phyloP scores from a whole-genome alignment of 2,329 filamentous ascomycete species.

The Hypomyces rosellus region DNA sequence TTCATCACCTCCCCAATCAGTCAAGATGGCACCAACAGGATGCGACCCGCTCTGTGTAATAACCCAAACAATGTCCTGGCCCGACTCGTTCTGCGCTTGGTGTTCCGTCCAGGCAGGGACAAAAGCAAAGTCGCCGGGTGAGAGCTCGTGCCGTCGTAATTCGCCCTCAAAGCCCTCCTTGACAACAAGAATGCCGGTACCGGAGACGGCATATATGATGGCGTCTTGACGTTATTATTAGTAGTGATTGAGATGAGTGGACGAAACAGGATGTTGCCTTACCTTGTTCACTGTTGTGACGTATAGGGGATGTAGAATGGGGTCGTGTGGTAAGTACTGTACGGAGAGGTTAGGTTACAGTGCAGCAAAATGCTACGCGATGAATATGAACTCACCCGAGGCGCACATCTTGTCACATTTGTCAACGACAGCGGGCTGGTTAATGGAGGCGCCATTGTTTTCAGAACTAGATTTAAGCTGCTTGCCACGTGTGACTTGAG shows the following conservation, averaged over 20 bases:
- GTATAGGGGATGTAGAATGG: slow-evolving; percentile 54
- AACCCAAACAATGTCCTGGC: slow-evolving; percentile 57
- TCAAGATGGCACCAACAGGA: slow-evolving; percentile 56
- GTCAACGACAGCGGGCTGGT: slow-evolving; percentile 53
- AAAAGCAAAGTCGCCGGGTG: slow-evolving; percentile 61
- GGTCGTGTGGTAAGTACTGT: slow-evolving; percentile 58
- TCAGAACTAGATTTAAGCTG: slow-evolving; percentile 35
- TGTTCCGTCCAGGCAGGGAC: slow-evolving; percentile 66
- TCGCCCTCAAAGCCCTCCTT: slow-evolving; percentile 46
- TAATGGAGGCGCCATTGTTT: slow-evolving; percentile 25
- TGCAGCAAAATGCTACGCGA: slow-evolving; percentile 2
- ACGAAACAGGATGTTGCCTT: slow-evolving; percentile 15
- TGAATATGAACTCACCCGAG: slow-evolving; percentile 43
- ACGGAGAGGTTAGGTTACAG: slow-evolving; percentile 12
- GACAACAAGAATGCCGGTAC: slow-evolving; percentile 55
- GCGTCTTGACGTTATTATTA: slow-evolving; percentile 43
- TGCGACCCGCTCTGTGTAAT: slow-evolving; percentile 55
- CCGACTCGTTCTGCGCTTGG: slow-evolving; percentile 60
- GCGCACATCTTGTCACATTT: slow-evolving; percentile 62
- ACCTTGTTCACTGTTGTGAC: slow-evolving; percentile 66
- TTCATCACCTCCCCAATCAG: slow-evolving; percentile 53
- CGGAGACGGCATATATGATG: slow-evolving; percentile 59
- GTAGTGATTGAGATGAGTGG: slow-evolving; percentile 4
- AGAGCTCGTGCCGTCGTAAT: slow-evolving; percentile 49
- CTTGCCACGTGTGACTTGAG: slow-evolving; percentile 48